Base-by-base conservation (phyloP, 192 early-diverging fungal genomes). In the Linnemannia hyalina region DNA sequence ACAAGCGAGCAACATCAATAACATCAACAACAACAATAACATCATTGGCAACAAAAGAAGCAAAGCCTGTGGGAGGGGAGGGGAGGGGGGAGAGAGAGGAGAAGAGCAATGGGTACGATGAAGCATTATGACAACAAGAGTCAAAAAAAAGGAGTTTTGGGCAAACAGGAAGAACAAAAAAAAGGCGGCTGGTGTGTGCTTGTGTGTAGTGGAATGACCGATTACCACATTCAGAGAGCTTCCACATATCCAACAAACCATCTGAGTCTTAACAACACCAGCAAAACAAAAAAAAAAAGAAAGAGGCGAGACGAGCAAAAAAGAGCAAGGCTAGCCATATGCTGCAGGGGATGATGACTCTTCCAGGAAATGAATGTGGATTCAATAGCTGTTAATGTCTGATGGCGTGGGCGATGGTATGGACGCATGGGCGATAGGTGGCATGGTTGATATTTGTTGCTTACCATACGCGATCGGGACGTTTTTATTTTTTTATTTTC, bases 61-160 rank as follows among this genome's bases (percentile, higher is more conserved):
- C 49, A 52, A 22, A 52, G 49, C 2, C 16, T 65, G 60, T 32
- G 60, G 60, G 60, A 65, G 60, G 2, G 29, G 29, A 10, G 3
- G 2, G 32, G 29, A 3, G 9, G 32, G 22, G 57, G 1, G 26
- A 8, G 26, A 29, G 10, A 15, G 60, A 65, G 8, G 11, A 13
- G 60, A 32, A 0, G 60, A 65, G 60, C 29, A 65, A 32, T 65
- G 60, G 60, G 26, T 63, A n/a, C 0, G 11, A 60, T 22, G 55
- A 32, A 13, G 26, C 60, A 20, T 2, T 65, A 65, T 32, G 60
- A 65, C 60, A 32, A 65, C 3, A 26, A 26, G 6, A 23, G 8
- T 60, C n/a, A 60, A 60, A 52, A 20, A 52, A 60, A 60, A n/a
- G 55, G 55, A 60, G 55, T 60, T 60, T 60, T 60, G 55, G 49